Percentiles rank a stretch among this genome's conserved stretches.
Conservation (phyloP, 2,329 filamentous ascomycete genomes). For the Trichoderma koningiopsis region DNA sequence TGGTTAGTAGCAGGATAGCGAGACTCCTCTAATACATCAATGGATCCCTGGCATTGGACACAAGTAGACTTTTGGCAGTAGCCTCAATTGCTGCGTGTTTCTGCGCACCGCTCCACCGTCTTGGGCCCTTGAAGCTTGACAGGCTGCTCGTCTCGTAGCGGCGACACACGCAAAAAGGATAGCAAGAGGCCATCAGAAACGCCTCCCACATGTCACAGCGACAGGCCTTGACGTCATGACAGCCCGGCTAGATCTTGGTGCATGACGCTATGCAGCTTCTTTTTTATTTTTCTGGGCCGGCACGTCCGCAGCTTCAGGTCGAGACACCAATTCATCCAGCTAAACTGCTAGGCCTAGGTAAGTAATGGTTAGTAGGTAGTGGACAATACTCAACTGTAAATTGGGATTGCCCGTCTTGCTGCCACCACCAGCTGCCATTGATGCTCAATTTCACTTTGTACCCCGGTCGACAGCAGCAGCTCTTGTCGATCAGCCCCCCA, state of each 20-base stretch:
- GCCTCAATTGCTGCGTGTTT: not conserved
- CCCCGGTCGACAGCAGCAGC: conserved; percentile 10
- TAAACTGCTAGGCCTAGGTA: not conserved
- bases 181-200: not conserved
- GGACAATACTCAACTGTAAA: not conserved
- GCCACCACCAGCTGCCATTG: not conserved
- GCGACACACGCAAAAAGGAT: not conserved
- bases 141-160: not conserved
- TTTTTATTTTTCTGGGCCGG: not conserved
- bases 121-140: not conserved
- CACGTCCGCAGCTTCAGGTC: conserved; percentile 13
- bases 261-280: conserved; percentile 27
- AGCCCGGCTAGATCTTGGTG: conserved; percentile 26
- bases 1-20: not conserved
- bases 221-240: conserved; percentile 33
- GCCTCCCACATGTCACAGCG: conserved; percentile 12
- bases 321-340: not conserved
- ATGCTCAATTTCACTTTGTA: no score
- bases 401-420: not conserved
- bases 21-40: not conserved
- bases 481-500: conserved; percentile 16
- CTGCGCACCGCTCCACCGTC: not conserved
- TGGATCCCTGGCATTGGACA: not conserved
- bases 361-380: no score
- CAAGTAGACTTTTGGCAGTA: not conserved